These are phyloP conservation scores for Carpinus viminea DNA, from an alignment of 306 rosid genomes.

Conservation along the genomic window DNA sequence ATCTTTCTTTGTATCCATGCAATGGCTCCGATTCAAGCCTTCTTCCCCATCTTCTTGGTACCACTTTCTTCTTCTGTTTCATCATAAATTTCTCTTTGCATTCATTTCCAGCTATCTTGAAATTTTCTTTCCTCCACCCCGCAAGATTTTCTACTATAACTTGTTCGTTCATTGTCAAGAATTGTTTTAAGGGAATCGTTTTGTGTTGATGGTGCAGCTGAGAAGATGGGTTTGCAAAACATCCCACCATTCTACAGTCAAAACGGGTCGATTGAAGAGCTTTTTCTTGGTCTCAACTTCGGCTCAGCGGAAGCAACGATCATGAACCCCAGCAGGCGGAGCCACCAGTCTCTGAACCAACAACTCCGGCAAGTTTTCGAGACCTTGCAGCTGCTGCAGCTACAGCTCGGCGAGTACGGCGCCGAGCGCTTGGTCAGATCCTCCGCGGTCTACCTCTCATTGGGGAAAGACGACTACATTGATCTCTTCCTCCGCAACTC, in stretches of 20 bases:
- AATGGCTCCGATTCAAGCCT: slow-evolving; percentile 55
- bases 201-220: slow-evolving; percentile 35
- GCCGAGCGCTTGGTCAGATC: slow-evolving; percentile 57
- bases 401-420: slow-evolving; percentile 42
- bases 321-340: slow-evolving; percentile 56
- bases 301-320: slow-evolving; percentile 86
- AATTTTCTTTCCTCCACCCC: too few species aligned
- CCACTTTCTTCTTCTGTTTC: background rate
- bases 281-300: slow-evolving; percentile 63
- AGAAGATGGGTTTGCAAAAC: slow-evolving; percentile 60
- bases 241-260: slow-evolving; percentile 58
- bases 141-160: too few species aligned
- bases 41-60: slow-evolving; percentile 85
- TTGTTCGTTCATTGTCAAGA: too few species aligned
- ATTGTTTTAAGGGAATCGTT: too few species aligned
- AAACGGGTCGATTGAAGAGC: slow-evolving; percentile 61
- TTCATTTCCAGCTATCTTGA: too few species aligned
- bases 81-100: too few species aligned
- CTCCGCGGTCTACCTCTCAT: slow-evolving; percentile 69
- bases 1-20: slow-evolving; percentile 68
- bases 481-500: slow-evolving; percentile 50
- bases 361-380: slow-evolving; percentile 82
- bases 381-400: slow-evolving; percentile 62
- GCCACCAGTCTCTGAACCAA: slow-evolving; percentile 80
- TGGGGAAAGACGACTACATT: slow-evolving; percentile 78